Evolutionary conservation across 108 stramenopile genomes (phyloP).

Genomic region (Skeletonema grethae): DNA sequence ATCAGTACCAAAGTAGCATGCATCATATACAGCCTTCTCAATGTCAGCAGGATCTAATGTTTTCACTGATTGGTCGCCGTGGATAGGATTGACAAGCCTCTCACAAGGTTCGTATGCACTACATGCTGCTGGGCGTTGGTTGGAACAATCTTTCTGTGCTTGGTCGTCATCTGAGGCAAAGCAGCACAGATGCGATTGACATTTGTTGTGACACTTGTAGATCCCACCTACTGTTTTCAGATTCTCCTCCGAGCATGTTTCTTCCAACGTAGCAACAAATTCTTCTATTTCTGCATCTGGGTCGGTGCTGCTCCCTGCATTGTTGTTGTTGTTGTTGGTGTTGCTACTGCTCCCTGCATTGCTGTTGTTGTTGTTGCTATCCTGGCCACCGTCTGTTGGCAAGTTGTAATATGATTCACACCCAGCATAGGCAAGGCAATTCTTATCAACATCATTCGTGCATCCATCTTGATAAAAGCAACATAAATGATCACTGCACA

Average conservation of each 20-base stretch:
- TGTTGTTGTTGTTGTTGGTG: too few relatives aligned
- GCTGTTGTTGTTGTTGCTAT: neutral
- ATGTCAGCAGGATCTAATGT: neutral
- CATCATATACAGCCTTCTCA: neutral
- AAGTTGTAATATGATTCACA: slow-evolving; percentile 30
- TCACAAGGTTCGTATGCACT: slow-evolving; percentile 19
- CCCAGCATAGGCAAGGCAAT: slow-evolving; percentile 39
- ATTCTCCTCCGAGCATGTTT: slow-evolving; percentile 19
- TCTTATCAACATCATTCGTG: slow-evolving; percentile 23
- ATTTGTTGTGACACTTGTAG: slow-evolving; percentile 21
- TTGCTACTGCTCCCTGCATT: neutral
- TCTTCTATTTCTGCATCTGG: slow-evolving; percentile 5
- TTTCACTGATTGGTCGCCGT: neutral
- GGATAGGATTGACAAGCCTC: slow-evolving; percentile 8
- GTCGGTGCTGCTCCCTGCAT: neutral
- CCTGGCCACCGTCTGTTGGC: neutral
- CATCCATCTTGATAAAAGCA: slow-evolving; percentile 39
- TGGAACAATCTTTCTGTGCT: slow-evolving; percentile 5
- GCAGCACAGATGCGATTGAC: slow-evolving; percentile 21
- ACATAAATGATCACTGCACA: slow-evolving; percentile 31
- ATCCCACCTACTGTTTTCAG: slow-evolving; percentile 9
- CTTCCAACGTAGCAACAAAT: slow-evolving; percentile 9
- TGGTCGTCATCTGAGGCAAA: neutral
- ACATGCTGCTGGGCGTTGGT: slow-evolving; percentile 7
- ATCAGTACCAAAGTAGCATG: slow-evolving; percentile 1